Evolutionary conservation across 306 rosid species (phyloP), one percentile per base, ranked within the genome.

Genomic region (Cucumis melo): DNA sequence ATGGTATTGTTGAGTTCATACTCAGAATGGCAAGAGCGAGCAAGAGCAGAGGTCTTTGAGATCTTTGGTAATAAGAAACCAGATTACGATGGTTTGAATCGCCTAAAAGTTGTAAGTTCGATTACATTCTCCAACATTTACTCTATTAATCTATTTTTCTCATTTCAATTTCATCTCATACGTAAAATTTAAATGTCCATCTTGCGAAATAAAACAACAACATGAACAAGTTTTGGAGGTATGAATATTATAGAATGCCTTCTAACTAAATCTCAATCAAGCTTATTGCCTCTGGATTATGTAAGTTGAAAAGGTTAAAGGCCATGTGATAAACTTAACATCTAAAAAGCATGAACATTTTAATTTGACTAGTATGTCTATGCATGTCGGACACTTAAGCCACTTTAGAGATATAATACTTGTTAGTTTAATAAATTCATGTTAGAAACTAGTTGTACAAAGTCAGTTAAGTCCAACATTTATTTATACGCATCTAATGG

Each of bases 31-130:
- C 90, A 90, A 82, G 48, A 51, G 17, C 85, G 74, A 5, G 95
- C 92, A 5, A 86, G 92, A 27, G 87, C 82, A 13, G 92, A 90
- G 80, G 85, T 90, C 4, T 64, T 83, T 0, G 75, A 82, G 21
- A 82, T 82, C 13, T 88, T 88, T 80, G 88, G 89, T 0, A 51
- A 73, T 59, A 32, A 81, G 27, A 82, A 83, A 1, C 88, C 88
- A 2, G 75, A 81, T 73, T 76, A 59, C 57, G 91, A 90, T 67
- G 88, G 86, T 1, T 59, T 90, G 73, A 73, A 27, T 77, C 87
- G 8, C 20, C 85, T 90, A 6, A 90, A 88, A 83, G 81, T 81
- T 50, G 92, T 90, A 79, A 87, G 88, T 82, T 86, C 80, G 41
- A 57, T 24, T 3, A 17, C 2, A 29, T 15, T 61, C 42, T 15